Conservation (phyloP, 805 yeast species). For the Candida khao-thaluensis region DNA sequence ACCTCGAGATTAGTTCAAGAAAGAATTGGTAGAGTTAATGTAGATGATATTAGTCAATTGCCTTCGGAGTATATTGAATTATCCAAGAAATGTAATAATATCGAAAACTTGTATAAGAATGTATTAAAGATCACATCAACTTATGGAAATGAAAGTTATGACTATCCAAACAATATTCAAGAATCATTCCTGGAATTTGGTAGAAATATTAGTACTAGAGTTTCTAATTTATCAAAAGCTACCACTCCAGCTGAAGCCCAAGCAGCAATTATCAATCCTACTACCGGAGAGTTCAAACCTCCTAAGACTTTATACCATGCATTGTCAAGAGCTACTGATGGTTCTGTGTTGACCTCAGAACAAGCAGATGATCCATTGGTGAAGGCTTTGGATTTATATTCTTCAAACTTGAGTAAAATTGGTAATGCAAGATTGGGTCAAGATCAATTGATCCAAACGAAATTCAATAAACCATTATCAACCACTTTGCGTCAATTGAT, state of each 20-base stretch:
- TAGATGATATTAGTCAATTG: constrained; percentile 70
- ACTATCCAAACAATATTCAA: constrained; percentile 72
- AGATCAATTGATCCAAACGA: constrained; percentile 67
- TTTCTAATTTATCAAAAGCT: constrained; percentile 67
- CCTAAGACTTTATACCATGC: constrained; percentile 87
- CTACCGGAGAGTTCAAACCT: constrained; percentile 44
- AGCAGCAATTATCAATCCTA: constrained; percentile 53
- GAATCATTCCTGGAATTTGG: constrained; percentile 77
- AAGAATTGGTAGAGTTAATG: constrained; percentile 64
- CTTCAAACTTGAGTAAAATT: constrained; percentile 67
- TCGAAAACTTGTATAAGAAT: constrained; percentile 42
- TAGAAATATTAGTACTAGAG: constrained; percentile 60
- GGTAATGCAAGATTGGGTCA: constrained; percentile 83
- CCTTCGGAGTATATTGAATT: constrained; percentile 72
- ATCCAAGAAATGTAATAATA: constrained; percentile 39
- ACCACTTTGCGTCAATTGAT: constrained; percentile 62
- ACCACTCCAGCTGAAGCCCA: constrained; percentile 81
- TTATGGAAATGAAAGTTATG: constrained; percentile 77
- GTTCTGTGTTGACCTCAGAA: constrained; percentile 42
- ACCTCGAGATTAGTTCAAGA: constrained; percentile 80
- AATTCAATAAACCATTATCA: constrained; percentile 66
- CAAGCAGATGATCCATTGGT: constrained; percentile 50
- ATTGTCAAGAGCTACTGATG: constrained; percentile 69
- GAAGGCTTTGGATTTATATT: constrained; percentile 62
- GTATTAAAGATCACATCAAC: constrained; percentile 44